A percentile compares a stretch with the other conserved stretches of the same genome.
phyloP scores from a whole-genome alignment of 2,329 filamentous ascomycete genomes.

The Clarireedia hainanense region DNA sequence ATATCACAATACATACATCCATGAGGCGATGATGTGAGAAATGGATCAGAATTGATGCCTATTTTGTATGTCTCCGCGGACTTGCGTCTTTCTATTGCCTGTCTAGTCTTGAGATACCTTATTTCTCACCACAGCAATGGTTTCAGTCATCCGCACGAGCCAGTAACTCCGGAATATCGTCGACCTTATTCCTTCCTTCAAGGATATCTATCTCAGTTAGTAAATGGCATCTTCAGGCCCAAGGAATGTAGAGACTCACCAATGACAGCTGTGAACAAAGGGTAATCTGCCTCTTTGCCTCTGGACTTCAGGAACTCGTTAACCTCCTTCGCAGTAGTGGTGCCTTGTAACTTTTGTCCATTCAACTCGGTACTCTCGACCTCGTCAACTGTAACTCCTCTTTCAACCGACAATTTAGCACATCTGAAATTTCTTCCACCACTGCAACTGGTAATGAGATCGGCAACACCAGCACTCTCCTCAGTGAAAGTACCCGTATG shows the following conservation, averaged over 20 bases:
- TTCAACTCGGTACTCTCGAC: slow-evolving; percentile 87
- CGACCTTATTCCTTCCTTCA: slow-evolving; percentile 64
- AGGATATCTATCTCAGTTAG: slow-evolving; percentile 50
- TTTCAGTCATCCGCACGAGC: slow-evolving; percentile 14
- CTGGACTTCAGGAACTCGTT: slow-evolving; percentile 77
- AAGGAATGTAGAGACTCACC: slow-evolving; percentile 17
- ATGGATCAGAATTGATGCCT: not conserved
- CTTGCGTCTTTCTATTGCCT: slow-evolving; percentile 6
- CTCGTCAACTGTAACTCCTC: slow-evolving; percentile 72
- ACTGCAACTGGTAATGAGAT: slow-evolving; percentile 88
- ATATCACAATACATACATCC: not conserved
- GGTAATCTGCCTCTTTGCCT: slow-evolving; percentile 75
- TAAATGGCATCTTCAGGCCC: not conserved
- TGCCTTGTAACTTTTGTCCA: slow-evolving; percentile 94
- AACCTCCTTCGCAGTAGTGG: slow-evolving; percentile 83
- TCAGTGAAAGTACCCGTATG: slow-evolving; percentile 88
- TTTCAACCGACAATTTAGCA: slow-evolving; percentile 78
- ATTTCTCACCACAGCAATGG: not conserved
- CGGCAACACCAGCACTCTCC: slow-evolving; percentile 88
- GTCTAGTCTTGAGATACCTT: not conserved
- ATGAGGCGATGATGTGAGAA: not conserved
- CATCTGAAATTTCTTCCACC: slow-evolving; percentile 92
- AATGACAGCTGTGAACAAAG: slow-evolving; percentile 84
- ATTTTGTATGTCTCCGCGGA: not conserved
- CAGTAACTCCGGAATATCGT: slow-evolving; percentile 65